Conservation (phyloP, 345 rosid species). For the Populus tremula region DNA sequence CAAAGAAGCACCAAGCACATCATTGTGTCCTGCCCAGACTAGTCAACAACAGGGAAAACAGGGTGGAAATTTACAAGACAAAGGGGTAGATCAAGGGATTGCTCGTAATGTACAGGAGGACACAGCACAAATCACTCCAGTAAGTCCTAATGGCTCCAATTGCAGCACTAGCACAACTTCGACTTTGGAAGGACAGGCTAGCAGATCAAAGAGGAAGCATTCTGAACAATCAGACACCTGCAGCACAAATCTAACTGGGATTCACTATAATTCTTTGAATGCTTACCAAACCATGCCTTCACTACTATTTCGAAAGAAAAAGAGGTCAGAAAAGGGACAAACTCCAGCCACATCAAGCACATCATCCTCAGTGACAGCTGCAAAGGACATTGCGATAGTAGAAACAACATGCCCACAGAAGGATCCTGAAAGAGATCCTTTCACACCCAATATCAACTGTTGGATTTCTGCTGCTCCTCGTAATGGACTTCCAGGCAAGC, state of each 20-base stretch:
- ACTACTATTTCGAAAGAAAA: slow-evolving; percentile 43
- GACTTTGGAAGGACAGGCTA: slow-evolving; percentile 33
- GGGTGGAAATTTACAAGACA: slow-evolving; percentile 2
- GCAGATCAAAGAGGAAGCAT: slow-evolving; percentile 25
- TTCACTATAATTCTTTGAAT: slow-evolving; percentile 36
- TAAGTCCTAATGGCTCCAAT: slow-evolving; percentile 21
- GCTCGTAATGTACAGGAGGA: slow-evolving; percentile 10
- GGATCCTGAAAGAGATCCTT: slow-evolving; percentile 6
- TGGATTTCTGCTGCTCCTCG: slow-evolving; percentile 25
- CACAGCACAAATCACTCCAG: slow-evolving; percentile 8
- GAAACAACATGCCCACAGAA: slow-evolving; percentile 17
- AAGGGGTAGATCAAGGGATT: slow-evolving; percentile 11
- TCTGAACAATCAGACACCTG: slow-evolving; percentile 23
- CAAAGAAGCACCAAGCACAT: slow-evolving; percentile 37
- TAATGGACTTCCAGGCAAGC: slow-evolving; percentile 19
- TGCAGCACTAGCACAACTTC: slow-evolving; percentile 13
- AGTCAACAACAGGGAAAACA: slow-evolving; percentile 9
- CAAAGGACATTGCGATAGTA: slow-evolving; percentile 5
- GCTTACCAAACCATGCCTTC: slow-evolving; percentile 32
- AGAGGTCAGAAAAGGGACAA: slow-evolving; percentile 47
- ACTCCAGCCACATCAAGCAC: slow-evolving; percentile 26
- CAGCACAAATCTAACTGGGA: slow-evolving; percentile 33
- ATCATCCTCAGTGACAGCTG: slow-evolving; percentile 32
- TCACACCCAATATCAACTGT: slow-evolving; percentile 16
- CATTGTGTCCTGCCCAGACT: slow-evolving; percentile 34